A percentile compares a stretch with the other conserved stretches of the same genome.
These are phyloP conservation scores for Schizonepeta tenuifolia DNA, from an alignment of 257 asterid genomes.

Conservation along the genomic window DNA sequence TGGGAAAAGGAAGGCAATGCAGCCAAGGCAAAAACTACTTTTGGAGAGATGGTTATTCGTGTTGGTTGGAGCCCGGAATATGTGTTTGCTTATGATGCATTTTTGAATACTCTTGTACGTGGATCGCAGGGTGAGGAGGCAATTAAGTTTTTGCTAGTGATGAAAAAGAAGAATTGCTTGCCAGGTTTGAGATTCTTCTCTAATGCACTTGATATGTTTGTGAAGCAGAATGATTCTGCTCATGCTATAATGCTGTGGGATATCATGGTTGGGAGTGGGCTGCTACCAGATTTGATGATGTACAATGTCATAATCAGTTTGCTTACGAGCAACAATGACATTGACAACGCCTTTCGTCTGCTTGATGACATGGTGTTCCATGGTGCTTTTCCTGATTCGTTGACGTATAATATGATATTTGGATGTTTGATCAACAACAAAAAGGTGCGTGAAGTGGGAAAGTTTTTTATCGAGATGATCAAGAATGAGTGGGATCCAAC, in stretches of 20 bases:
- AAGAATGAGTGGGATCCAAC: constrained; percentile 81
- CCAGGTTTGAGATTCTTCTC: constrained; percentile 80
- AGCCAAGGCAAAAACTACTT: constrained; percentile 60
- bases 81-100: constrained; percentile 66
- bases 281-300: constrained; percentile 57
- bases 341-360: constrained; percentile 59
- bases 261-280: constrained; percentile 57
- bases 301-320: constrained; percentile 64
- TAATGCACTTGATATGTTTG: constrained; percentile 61
- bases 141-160: constrained; percentile 66
- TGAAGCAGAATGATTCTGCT: constrained; percentile 56
- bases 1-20: constrained; percentile 78
- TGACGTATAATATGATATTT: constrained; percentile 68
- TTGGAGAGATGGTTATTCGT: constrained; percentile 73
- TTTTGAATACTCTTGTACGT: constrained; percentile 61
- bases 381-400: constrained; percentile 73
- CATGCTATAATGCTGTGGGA: constrained; percentile 66
- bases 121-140: constrained; percentile 62
- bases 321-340: constrained; percentile 50
- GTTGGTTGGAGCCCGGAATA: constrained; percentile 73
- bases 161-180: constrained; percentile 69
- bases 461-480: constrained; percentile 68
- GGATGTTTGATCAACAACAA: constrained; percentile 63
- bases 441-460: constrained; percentile 54
- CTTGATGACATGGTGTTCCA: constrained; percentile 71